Evolutionary conservation across 805 yeast genomes (phyloP), one percentile per base, ranked within the genome.

Genomic region (Yarrowia porcina): DNA sequence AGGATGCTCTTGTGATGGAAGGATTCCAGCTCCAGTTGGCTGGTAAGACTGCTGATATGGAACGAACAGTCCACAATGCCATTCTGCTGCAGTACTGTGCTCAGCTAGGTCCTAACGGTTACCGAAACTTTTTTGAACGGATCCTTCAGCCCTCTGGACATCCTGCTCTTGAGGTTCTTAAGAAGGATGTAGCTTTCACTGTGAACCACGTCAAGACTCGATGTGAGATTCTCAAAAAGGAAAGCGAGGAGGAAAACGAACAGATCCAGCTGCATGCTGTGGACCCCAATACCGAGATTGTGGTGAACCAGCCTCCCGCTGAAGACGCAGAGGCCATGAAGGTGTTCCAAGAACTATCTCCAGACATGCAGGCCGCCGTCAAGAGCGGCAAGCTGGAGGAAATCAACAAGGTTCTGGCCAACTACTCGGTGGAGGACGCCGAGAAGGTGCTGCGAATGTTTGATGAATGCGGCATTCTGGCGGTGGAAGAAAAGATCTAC

Each of bases 1-100:
- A 92, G 71, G 98, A 94, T 73, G 90, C 96, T 0, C 82, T 94
- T 64, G 79, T 92, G 72, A 92, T 93, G 97, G 86, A 87, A 20
- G 96, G 97, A 0, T 94, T 94, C 73, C 96, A 93, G 69, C 78
- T 79, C 63, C 90, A 90, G 72, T 79, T 93, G 65, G 83, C 81
- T 13, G 87, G 85, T 20, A 80, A 90, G 52, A 70, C 80, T 0
- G 65, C 67, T 6, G 72, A 73, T 7, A 84, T 96, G 10, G 81
- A 80, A 65, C 87, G 83, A 65, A 82, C 85, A n/a, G 86, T 93
- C 47, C 87, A 84, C 72, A 94, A 90, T 69, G 86, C 97, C 1
- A 82, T 89, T 68, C 75, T 93, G 32, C 72, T 93, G 65, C 96
- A 90, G 70, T 93, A 90, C 72, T 75, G 88, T 61, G 77, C 73